Percentiles rank a stretch among this genome's conserved stretches.
phyloP scores from a whole-genome alignment of 2,329 filamentous ascomycete species.

The Stagonosporopsis vannaccii region DNA sequence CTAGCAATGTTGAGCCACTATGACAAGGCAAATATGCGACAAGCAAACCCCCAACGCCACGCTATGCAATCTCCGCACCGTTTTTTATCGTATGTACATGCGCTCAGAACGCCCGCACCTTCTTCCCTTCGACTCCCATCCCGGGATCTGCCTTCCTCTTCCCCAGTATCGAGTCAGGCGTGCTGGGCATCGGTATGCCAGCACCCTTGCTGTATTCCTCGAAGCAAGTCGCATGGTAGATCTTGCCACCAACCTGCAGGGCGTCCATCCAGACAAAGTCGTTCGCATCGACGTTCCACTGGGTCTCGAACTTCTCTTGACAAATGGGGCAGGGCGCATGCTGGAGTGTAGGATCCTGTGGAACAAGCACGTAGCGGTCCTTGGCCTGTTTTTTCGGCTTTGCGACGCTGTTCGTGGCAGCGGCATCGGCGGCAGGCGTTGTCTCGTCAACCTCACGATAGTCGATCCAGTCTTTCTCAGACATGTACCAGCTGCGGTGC shows the following conservation, averaged over 20 bases:
- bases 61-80: constrained; percentile 21
- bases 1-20: neutral
- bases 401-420: constrained; percentile 49
- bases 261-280: constrained; percentile 98
- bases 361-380: constrained; percentile 80
- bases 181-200: constrained; percentile 42
- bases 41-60: constrained; percentile 15
- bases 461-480: constrained; percentile 93
- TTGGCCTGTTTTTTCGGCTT: constrained; percentile 62
- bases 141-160: constrained; percentile 46
- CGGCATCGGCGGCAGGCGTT: constrained; percentile 44
- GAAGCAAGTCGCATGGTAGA: constrained; percentile 91
- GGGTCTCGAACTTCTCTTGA: constrained; percentile 91
- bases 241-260: constrained; percentile 75
- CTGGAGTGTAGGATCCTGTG: constrained; percentile 75
- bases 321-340: constrained; percentile 91
- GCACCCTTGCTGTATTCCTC: constrained; percentile 63
- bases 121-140: constrained; percentile 39
- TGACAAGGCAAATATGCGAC: neutral
- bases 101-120: constrained; percentile 36
- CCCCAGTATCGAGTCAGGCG: constrained; percentile 47
- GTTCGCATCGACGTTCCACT: constrained; percentile 90
- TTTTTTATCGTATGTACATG: neutral
- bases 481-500: constrained; percentile 93
- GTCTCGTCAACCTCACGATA: constrained; percentile 79